phyloP scores from a whole-genome alignment of 2,329 filamentous ascomycete genomes.

The Fusarium tuaranense region DNA sequence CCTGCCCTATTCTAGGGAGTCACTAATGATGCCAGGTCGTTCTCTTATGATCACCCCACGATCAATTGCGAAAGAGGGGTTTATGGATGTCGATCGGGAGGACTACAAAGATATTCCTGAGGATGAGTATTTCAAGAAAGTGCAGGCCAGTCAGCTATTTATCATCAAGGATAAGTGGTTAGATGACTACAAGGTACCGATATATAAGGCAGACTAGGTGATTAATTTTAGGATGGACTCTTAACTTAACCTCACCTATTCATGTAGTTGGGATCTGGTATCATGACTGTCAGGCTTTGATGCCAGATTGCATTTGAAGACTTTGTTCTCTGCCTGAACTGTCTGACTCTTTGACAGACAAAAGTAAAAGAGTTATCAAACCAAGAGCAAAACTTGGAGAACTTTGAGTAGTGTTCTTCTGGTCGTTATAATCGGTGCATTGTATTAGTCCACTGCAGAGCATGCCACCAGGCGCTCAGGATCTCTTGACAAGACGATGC shows the following conservation, averaged over 20 bases:
- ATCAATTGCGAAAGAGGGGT: constrained; percentile 31
- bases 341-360: background rate
- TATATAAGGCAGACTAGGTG: background rate
- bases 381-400: background rate
- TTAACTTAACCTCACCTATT: background rate
- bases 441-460: background rate
- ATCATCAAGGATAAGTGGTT: constrained; percentile 39
- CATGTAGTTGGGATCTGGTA: background rate
- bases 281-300: background rate
- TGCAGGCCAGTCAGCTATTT: constrained; percentile 26
- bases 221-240: background rate
- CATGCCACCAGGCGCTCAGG: background rate
- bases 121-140: constrained; percentile 31
- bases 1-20: accelerated
- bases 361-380: background rate
- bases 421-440: background rate
- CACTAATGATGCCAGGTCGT: constrained; percentile 18
- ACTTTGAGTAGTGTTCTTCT: background rate
- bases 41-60: constrained; percentile 38
- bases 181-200: constrained; percentile 31
- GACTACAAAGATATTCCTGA: constrained; percentile 33
- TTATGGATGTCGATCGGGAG: constrained; percentile 36
- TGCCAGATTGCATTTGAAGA: too few relatives aligned
- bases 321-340: background rate
- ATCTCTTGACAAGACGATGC: background rate